Conservation (phyloP, 176 grass and related monocot genomes). For the Thalia dealbata region DNA sequence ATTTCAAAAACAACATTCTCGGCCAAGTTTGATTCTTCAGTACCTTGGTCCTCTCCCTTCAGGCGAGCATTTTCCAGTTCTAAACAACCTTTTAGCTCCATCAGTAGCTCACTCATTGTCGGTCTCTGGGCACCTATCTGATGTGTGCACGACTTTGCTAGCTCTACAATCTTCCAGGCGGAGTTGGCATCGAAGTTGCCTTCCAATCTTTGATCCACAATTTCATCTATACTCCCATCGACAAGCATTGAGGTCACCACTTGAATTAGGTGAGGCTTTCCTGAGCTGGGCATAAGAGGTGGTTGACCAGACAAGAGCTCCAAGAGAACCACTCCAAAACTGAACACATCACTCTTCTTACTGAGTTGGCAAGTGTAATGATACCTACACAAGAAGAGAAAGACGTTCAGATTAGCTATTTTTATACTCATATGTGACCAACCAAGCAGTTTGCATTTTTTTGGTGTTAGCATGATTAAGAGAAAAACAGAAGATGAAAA, state of each 20-base stretch:
- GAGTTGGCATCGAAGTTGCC: slow-evolving; percentile 12
- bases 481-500: too few species aligned
- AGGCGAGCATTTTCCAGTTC: slow-evolving; percentile 15
- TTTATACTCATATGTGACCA: too few species aligned
- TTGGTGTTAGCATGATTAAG: too few species aligned
- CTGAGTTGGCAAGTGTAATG: not conserved
- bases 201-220: slow-evolving; percentile 15
- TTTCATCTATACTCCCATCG: slow-evolving; percentile 6
- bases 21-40: not conserved
- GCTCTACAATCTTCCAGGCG: slow-evolving; percentile 21
- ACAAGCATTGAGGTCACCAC: not conserved
- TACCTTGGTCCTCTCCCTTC: not conserved
- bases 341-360: slow-evolving; percentile 17
- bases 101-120: slow-evolving; percentile 13
- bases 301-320: slow-evolving; percentile 23
- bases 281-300: not conserved
- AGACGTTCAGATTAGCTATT: not conserved
- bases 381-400: not conserved
- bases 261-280: slow-evolving; percentile 16
- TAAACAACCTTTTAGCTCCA: slow-evolving; percentile 15
- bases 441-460: too few species aligned
- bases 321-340: slow-evolving; percentile 21
- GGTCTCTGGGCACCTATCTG: not conserved
- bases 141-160: slow-evolving; percentile 16
- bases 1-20: not conserved